Conservation (phyloP, 1,139 yeast species). For the Hemisphaericaspora subhashii region DNA sequence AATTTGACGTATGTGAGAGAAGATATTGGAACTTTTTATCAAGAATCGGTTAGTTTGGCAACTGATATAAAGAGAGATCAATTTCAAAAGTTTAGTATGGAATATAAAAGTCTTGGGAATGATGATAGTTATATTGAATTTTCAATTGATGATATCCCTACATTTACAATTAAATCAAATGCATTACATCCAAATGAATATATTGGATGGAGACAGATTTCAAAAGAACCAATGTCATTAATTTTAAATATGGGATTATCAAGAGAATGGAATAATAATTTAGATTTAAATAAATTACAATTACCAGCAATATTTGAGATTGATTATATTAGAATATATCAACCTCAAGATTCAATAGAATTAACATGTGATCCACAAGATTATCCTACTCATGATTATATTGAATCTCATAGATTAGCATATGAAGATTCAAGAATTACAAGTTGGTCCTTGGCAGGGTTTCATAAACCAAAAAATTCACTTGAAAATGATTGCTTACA, state of each 20-base stretch:
- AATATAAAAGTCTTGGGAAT: conserved; percentile 22
- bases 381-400: conserved; percentile 28
- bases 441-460: conserved; percentile 29
- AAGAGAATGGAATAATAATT: conserved; percentile 24
- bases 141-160: conserved; percentile 21
- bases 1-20: conserved; percentile 26
- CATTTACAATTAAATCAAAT: conserved; percentile 23
- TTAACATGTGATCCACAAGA: conserved; percentile 31
- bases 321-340: conserved; percentile 30
- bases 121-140: conserved; percentile 26
- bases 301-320: conserved; percentile 28
- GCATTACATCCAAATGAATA: conserved; percentile 28
- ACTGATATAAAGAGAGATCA: conserved; percentile 24
- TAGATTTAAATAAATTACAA: conserved; percentile 23
- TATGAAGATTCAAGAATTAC: conserved; percentile 25
- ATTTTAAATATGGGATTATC: conserved; percentile 31
- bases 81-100: conserved; percentile 29
- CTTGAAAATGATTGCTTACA: conserved; percentile 18
- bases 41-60: conserved; percentile 31
- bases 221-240: conserved; percentile 32
- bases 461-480: conserved; percentile 22
- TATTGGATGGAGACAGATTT: conserved; percentile 28
- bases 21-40: conserved; percentile 31
- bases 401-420: conserved; percentile 23
- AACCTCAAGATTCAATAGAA: conserved; percentile 20